A percentile compares a stretch with the other conserved stretches of the same genome.
These are phyloP conservation scores for Extremus antarcticus DNA, from an alignment of 495 filamentous ascomycete genomes.

Conservation along the genomic window DNA sequence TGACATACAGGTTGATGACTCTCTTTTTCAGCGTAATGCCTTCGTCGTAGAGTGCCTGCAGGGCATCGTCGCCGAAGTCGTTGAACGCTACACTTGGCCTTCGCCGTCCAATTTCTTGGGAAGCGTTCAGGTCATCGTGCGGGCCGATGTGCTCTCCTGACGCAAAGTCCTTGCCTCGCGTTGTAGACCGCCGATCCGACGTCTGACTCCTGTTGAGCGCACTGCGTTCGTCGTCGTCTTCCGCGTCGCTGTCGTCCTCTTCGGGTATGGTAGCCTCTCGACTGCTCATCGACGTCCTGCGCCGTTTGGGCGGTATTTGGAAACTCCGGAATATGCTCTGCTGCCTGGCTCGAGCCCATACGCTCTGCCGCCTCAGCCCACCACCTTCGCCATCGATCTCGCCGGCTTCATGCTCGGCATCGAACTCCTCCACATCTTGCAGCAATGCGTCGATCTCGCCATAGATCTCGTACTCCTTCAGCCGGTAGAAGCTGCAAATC, in stretches of 20 bases:
- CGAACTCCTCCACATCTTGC: slow-evolving; percentile 62
- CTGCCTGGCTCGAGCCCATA: slow-evolving; percentile 34
- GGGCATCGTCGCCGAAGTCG: slow-evolving; percentile 63
- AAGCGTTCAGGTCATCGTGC: slow-evolving; percentile 17
- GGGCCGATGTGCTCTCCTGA: slow-evolving; percentile 20
- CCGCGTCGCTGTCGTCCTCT: slow-evolving; percentile 51
- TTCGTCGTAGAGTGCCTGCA: slow-evolving; percentile 60
- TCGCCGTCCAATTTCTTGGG: slow-evolving; percentile 30
- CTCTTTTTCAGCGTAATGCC: slow-evolving; percentile 86
- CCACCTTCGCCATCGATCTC: slow-evolving; percentile 46
- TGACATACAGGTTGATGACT: slow-evolving; percentile 75
- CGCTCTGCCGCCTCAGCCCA: slow-evolving; percentile 35
- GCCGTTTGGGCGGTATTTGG: slow-evolving; percentile 28
- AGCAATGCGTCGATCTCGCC: slow-evolving; percentile 67
- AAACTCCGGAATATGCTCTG: slow-evolving; percentile 38
- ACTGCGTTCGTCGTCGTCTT: slow-evolving; percentile 56
- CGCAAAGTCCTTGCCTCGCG: slow-evolving; percentile 6
- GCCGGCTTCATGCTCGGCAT: slow-evolving; percentile 48
- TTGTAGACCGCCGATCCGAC: slow-evolving; percentile 19
- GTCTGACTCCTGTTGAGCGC: slow-evolving; percentile 37
- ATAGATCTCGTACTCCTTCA: slow-evolving; percentile 77
- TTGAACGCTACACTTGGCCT: slow-evolving; percentile 50
- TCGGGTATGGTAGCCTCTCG: slow-evolving; percentile 28
- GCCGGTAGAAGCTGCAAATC: slow-evolving; percentile 75
- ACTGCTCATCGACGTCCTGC: slow-evolving; percentile 43